A percentile compares a stretch with the other conserved stretches of the same genome.
Conservation (phyloP, 441 rosid genomes). For the Kokia cookei region DNA sequence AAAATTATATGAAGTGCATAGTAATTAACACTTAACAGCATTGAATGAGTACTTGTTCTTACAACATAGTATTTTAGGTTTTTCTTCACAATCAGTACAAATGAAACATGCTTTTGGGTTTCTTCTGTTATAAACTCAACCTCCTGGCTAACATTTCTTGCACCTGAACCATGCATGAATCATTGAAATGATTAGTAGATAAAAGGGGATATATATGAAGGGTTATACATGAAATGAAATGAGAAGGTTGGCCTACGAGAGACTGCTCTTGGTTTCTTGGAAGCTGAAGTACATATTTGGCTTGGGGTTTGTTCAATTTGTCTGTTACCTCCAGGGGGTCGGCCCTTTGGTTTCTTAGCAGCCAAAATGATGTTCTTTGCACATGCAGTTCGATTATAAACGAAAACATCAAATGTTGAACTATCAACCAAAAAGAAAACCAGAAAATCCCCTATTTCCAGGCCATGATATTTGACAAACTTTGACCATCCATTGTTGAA, state of each 20-base stretch:
- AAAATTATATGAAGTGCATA: not conserved
- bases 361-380: not conserved
- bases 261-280: not conserved
- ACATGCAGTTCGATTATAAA: not conserved
- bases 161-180: not conserved
- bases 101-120: not conserved
- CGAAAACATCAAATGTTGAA: not conserved
- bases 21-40: not conserved
- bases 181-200: not conserved
- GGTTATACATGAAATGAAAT: not conserved
- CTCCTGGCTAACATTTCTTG: not conserved
- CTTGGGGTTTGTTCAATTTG: not conserved
- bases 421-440: not conserved
- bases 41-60: not conserved
- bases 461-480: not conserved
- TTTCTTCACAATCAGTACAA: not conserved
- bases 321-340: not conserved
- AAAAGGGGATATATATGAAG: not conserved
- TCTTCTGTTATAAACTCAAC: not conserved
- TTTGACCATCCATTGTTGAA: not conserved
- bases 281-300: not conserved
- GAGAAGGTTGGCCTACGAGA: not conserved
- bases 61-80: not conserved
- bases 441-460: slow-evolving; percentile 4
- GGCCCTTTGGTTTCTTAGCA: not conserved